phyloP scores from a whole-genome alignment of 108 stramenopile species.

The Bacterosira constricta region DNA sequence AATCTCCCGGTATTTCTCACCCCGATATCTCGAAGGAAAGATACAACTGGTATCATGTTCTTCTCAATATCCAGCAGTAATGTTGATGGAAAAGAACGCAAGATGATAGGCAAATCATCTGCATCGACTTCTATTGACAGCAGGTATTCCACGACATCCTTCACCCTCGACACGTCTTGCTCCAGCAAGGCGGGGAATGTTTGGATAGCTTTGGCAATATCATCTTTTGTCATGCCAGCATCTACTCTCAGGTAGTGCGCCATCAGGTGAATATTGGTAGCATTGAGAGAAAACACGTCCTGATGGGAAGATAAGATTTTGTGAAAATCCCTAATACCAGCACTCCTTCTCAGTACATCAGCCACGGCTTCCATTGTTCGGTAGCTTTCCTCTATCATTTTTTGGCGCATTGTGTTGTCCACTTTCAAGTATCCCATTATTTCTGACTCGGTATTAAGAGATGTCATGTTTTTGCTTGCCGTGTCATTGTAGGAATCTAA shows the following conservation, averaged over 20 bases:
- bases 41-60: slow-evolving; percentile 68
- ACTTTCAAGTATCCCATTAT: slow-evolving; percentile 20
- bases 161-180: slow-evolving; percentile 53
- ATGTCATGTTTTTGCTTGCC: not conserved
- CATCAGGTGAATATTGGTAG: slow-evolving; percentile 49
- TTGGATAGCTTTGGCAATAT: slow-evolving; percentile 64
- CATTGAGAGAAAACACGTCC: slow-evolving; percentile 61
- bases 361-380: slow-evolving; percentile 62
- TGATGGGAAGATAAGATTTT: slow-evolving; percentile 75
- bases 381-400: slow-evolving; percentile 55
- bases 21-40: slow-evolving; percentile 64
- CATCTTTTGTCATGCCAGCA: slow-evolving; percentile 67
- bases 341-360: slow-evolving; percentile 51
- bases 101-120: slow-evolving; percentile 59
- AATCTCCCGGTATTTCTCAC: slow-evolving; percentile 72
- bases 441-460: slow-evolving; percentile 7
- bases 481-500: not conserved
- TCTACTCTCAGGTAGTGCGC: slow-evolving; percentile 62
- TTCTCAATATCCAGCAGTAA: slow-evolving; percentile 59
- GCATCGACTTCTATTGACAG: slow-evolving; percentile 49
- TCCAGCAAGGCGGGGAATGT: slow-evolving; percentile 65
- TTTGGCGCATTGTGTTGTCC: slow-evolving; percentile 29
- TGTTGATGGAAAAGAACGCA: slow-evolving; percentile 73
- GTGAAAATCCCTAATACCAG: slow-evolving; percentile 67
- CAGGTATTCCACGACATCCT: slow-evolving; percentile 49